Base-by-base conservation (phyloP, 257 asterid genomes). In the Pogostemon cablin region DNA sequence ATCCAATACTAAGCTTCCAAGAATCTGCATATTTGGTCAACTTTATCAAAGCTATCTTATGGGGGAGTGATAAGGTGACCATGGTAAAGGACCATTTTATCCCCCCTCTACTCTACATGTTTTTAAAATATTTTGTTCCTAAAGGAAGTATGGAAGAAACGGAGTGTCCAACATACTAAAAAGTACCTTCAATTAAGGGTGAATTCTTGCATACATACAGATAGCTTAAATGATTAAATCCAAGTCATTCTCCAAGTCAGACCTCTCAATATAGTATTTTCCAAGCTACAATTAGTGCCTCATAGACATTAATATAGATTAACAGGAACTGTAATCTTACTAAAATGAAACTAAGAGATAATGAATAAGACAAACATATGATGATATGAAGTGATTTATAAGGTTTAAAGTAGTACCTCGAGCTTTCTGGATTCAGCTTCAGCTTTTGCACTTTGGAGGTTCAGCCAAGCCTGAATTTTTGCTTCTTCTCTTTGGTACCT, bases 401-500 rank as follows among this genome's bases (percentile, higher is more conserved):
- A 25, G 10, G 49, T 40, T 50, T 15, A 11, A 58, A 73, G 50
- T 61, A 35, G 47, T 84, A 91, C 99, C 99, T 95, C 99, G 50
- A 95, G 97, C 73, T 91, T 95, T 87, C 95, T 85, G 11, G 99
- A 95, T 65, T 95, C 95, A 67, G 99, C 98, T 88, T 95, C 99
- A 25, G 97, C 98, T 79, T 91, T 95, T 67, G 99, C 99, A 79
- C 82, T 88, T 73, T 89, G 97, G 37, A 84, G 98, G 62, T 95
- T 91, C 75, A 95, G 88, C 99, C 99, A 91, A 79, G 98, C 99
- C 82, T 91, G 92, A 65, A 95, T 91, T 71, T 85, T 91, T 7
- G 99, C 97, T 83, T 91, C 95, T 81, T 95, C 99, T 75, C 99
- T 88, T 72, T 95, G 96, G 72, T 91, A 89, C 93, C 99, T 93